Percentiles rank a stretch among this genome's conserved stretches.
These are phyloP conservation scores for Penicillium lagena DNA, from an alignment of 495 filamentous ascomycete genomes.

Conservation along the genomic window DNA sequence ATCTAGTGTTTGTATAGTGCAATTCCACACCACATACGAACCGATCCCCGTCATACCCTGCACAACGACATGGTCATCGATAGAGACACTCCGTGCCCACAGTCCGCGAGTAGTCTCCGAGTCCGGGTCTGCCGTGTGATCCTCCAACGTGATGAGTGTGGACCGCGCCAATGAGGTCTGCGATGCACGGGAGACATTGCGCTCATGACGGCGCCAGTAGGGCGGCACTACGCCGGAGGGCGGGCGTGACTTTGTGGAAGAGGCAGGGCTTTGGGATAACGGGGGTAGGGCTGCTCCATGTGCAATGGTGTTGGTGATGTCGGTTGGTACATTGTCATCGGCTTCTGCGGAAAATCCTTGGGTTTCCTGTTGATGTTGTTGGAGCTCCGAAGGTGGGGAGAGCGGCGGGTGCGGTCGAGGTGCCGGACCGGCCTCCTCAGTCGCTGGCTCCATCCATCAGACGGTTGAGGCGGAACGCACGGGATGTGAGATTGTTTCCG, in stretches of 20 bases:
- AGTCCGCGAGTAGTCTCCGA: slow-evolving; percentile 54
- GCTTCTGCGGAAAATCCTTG: too few relatives aligned
- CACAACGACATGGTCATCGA: slow-evolving; percentile 63
- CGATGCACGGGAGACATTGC: slow-evolving; percentile 35
- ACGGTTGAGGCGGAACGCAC: slow-evolving; percentile 5
- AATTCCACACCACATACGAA: slow-evolving; percentile 71
- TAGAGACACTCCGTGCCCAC: slow-evolving; percentile 60
- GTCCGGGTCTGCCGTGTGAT: slow-evolving; percentile 58
- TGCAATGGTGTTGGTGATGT: slow-evolving; percentile 1
- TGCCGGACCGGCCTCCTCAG: slow-evolving; percentile 35
- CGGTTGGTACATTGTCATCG: neutral
- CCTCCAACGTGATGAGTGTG: slow-evolving; percentile 57
- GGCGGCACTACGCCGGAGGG: slow-evolving; percentile 40
- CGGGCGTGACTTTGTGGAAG: slow-evolving; percentile 25
- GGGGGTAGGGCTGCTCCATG: slow-evolving; percentile 7
- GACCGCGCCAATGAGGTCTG: slow-evolving; percentile 33
- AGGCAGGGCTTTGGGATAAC: slow-evolving; percentile 2
- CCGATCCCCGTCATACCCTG: slow-evolving; percentile 57
- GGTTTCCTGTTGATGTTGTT: neutral
- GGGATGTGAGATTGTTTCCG: too few relatives aligned
- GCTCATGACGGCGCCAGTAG: slow-evolving; percentile 44
- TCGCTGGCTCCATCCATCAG: slow-evolving; percentile 47
- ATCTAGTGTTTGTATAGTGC: slow-evolving; percentile 62
- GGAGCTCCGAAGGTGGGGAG: slow-evolving; percentile 11
- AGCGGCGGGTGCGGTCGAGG: slow-evolving; percentile 20